Conservation (phyloP, 1,139 yeast species). For the Hemisphaericaspora subhashii region DNA sequence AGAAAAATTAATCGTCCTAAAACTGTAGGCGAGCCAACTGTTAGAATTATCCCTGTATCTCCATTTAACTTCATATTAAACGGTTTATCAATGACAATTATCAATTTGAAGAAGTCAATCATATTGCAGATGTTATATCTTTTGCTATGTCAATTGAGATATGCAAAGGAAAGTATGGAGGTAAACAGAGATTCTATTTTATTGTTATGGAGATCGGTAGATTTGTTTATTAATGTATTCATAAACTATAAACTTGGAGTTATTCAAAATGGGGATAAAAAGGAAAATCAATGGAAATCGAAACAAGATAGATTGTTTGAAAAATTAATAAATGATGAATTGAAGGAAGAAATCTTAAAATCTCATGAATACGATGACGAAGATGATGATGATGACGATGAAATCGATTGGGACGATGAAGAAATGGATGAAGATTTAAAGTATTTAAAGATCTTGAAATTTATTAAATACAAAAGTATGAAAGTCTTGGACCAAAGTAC, state of each 20-base stretch:
- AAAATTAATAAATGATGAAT: conserved; percentile 42
- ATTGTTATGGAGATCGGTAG: conserved; percentile 31
- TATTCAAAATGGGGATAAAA: conserved; percentile 1
- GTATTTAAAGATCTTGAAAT: conserved; percentile 43
- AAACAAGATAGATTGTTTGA: conserved; percentile 41
- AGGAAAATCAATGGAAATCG: conserved; percentile 19
- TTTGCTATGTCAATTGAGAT: conserved; percentile 35
- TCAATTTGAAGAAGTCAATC: conserved; percentile 46
- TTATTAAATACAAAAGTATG: conserved; percentile 40
- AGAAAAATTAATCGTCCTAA: conserved; percentile 20
- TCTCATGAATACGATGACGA: conserved; percentile 37
- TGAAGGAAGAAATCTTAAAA: conserved; percentile 38
- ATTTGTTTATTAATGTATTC: conserved; percentile 39
- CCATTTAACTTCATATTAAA: conserved; percentile 47
- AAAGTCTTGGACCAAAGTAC: conserved; percentile 12
- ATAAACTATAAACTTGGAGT: conserved; percentile 32
- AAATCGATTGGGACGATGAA: conserved; percentile 52
- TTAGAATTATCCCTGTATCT: conserved; percentile 36
- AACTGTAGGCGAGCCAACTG: conserved; percentile 13
- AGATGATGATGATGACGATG: conserved; percentile 25
- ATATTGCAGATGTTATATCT: conserved; percentile 47
- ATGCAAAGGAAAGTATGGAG: conserved; percentile 30
- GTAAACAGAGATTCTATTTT: conserved; percentile 23
- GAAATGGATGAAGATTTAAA: conserved; percentile 52
- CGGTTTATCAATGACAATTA: conserved; percentile 46